Conservation (phyloP, 176 grass and related monocot genomes). For the Olyra latifolia region DNA sequence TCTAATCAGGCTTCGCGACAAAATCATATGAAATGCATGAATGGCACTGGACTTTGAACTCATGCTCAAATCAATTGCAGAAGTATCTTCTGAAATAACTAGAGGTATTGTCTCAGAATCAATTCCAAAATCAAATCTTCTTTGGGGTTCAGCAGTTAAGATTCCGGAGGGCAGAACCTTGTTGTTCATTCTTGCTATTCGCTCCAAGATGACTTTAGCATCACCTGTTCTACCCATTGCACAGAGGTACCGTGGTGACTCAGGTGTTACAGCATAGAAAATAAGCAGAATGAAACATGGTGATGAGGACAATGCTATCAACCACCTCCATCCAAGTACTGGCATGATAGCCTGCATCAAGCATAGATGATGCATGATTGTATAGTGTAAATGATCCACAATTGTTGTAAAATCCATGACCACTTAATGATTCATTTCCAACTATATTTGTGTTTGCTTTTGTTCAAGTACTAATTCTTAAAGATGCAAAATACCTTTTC, state of each 20-base stretch:
- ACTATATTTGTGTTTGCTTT: too few species aligned
- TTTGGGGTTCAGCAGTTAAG: constrained; percentile 32
- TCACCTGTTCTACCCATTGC: constrained; percentile 46
- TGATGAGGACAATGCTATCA: constrained; percentile 54
- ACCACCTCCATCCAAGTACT: constrained; percentile 73
- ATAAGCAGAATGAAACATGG: constrained; percentile 65
- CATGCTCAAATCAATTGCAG: constrained; percentile 4
- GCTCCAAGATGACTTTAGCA: constrained; percentile 52
- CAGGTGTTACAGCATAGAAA: constrained; percentile 55
- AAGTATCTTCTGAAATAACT: constrained; percentile 8
- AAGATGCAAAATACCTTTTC: too few species aligned
- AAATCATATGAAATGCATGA: constrained; percentile 25
- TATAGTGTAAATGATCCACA: too few species aligned
- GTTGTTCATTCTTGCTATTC: constrained; percentile 65
- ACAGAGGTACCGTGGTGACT: constrained; percentile 82
- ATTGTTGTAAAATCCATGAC: too few species aligned
- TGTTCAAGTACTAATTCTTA: too few species aligned
- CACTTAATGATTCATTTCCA: too few species aligned
- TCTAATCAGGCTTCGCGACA: constrained; percentile 49
- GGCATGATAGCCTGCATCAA: constrained; percentile 67
- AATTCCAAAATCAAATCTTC: constrained; percentile 16
- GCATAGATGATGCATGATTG: too few species aligned
- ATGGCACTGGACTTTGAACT: not conserved
- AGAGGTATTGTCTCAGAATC: constrained; percentile 46
- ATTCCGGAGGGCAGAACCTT: constrained; percentile 50